Conservation (phyloP, 1,284 basidiomycete species). For the Ceratobasidium sp. region DNA sequence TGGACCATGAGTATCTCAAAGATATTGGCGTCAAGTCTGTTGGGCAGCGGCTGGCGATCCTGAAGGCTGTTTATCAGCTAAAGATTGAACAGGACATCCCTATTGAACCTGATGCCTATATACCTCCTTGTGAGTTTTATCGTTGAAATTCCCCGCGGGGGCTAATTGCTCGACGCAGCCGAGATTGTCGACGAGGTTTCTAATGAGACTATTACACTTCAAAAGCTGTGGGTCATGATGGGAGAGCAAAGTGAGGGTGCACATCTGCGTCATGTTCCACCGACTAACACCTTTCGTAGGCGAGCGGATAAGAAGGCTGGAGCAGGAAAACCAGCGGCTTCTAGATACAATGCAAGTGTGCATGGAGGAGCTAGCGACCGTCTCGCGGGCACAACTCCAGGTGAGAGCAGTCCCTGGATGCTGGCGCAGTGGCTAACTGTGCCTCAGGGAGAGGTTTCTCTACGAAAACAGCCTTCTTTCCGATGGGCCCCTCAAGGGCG, state of each 20-base stretch:
- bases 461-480: constrained; percentile 79
- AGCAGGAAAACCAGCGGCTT: constrained; percentile 80
- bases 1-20: constrained; percentile 85
- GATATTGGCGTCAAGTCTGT: constrained; percentile 86
- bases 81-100: constrained; percentile 87
- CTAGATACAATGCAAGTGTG: constrained; percentile 70
- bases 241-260: constrained; percentile 76
- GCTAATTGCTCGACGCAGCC: constrained; percentile 60
- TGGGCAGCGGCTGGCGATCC: constrained; percentile 87
- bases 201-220: constrained; percentile 69
- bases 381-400: constrained; percentile 36
- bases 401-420: constrained; percentile 4
- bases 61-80: constrained; percentile 89
- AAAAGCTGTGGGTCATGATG: constrained; percentile 75
- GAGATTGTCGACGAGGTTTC: constrained; percentile 69
- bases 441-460: constrained; percentile 61
- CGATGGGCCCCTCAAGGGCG: constrained; percentile 84
- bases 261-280: constrained; percentile 11
- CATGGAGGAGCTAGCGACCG: constrained; percentile 70
- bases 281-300: constrained; percentile 60
- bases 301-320: constrained; percentile 74
- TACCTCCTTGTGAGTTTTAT: constrained; percentile 82
- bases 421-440: constrained; percentile 35
- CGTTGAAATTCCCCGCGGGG: constrained; percentile 27
- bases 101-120: constrained; percentile 87